Conservation (phyloP, 441 rosid genomes). For the Hypseocharis bilobata region DNA sequence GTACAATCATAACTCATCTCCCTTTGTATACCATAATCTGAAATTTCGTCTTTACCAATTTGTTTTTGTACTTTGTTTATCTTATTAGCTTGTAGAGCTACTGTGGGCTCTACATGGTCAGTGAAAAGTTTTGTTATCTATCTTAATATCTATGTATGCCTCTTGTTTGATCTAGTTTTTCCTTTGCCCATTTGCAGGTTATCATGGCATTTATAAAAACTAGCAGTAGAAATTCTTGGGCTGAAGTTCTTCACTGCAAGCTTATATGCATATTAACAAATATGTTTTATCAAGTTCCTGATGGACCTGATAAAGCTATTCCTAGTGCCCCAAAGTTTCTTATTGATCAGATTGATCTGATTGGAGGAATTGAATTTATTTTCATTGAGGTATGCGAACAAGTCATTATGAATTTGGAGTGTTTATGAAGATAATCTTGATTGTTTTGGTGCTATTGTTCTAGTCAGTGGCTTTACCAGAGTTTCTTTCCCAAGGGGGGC, state of each 20-base stretch:
- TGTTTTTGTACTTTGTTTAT: background rate
- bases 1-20: background rate
- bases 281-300: slow-evolving; percentile 76
- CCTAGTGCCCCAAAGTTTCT: slow-evolving; percentile 53
- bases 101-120: background rate
- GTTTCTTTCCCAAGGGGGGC: background rate
- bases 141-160: background rate
- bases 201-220: slow-evolving; percentile 58
- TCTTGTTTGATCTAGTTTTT: slow-evolving; percentile 12
- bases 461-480: background rate
- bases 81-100: background rate
- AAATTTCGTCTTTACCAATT: background rate
- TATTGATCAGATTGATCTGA: slow-evolving; percentile 73
- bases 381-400: slow-evolving; percentile 64
- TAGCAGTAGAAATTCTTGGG: slow-evolving; percentile 87
- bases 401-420: background rate
- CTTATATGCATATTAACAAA: slow-evolving; percentile 79
- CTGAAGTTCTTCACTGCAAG: slow-evolving; percentile 91
- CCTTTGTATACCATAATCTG: background rate
- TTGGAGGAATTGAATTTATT: slow-evolving; percentile 90
- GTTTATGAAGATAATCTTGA: background rate
- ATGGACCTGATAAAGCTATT: slow-evolving; percentile 33
- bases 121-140: background rate
- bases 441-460: background rate
- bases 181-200: slow-evolving; percentile 43